These are phyloP conservation scores for Bathelium albidoporum DNA, from an alignment of 495 filamentous ascomycete genomes.

Conservation along the genomic window DNA sequence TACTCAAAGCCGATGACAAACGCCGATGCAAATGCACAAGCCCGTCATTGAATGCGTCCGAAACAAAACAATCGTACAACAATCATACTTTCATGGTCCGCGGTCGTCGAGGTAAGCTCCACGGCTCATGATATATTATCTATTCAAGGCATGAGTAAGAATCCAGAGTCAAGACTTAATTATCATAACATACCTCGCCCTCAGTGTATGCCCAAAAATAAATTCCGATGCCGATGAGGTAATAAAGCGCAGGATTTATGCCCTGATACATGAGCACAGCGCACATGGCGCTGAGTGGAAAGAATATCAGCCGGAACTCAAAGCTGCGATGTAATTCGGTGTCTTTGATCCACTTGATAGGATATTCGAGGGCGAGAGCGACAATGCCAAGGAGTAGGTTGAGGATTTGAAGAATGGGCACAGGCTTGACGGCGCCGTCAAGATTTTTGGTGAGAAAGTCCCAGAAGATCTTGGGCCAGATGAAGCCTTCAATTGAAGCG, in stretches of 20 bases:
- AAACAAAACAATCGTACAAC: neutral
- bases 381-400: conserved; percentile 85
- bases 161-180: neutral
- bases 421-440: conserved; percentile 70
- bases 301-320: conserved; percentile 70
- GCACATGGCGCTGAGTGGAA: conserved; percentile 68
- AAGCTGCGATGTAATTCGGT: conserved; percentile 73
- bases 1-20: neutral
- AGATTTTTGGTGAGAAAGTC: conserved; percentile 91
- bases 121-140: neutral
- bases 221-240: conserved; percentile 71
- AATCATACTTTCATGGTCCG: neutral
- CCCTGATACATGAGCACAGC: conserved; percentile 80
- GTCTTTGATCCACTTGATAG: conserved; percentile 54
- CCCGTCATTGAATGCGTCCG: neutral
- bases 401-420: conserved; percentile 85
- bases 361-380: conserved; percentile 86
- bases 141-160: neutral
- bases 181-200: conserved; percentile 64
- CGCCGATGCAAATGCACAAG: neutral
- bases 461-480: conserved; percentile 99
- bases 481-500: conserved; percentile 75
- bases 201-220: conserved; percentile 98
- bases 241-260: conserved; percentile 86
- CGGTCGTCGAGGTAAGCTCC: neutral